Evolutionary conservation across 2,329 filamentous ascomycete species (phyloP), one percentile per base, ranked within the genome.

Genomic region (Nemania serpens): DNA sequence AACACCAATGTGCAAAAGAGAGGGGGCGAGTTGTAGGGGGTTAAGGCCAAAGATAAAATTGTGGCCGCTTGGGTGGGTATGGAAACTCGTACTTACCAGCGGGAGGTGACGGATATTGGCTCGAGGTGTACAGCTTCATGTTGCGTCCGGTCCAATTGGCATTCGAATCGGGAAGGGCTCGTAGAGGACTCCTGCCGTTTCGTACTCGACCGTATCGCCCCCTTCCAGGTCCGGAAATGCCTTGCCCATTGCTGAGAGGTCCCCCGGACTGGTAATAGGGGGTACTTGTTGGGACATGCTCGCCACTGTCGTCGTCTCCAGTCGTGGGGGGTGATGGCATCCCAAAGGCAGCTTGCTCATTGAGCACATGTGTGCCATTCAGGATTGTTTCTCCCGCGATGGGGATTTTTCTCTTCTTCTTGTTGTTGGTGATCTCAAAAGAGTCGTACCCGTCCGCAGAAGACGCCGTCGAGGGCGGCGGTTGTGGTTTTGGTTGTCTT

Each of bases 361-460:
- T 74, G 17, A 76, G 66, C 3, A 71, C 70, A 61, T 83, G 81
- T 6, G 74, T 70, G 2, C 76, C 76, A 52, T 77, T 79, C 18
- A 82, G 68, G 3, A 75, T 84, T 13, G 87, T 81, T 69, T 91
- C 90, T 17, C 91, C 90, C 10, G 91, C 92, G 0, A 93, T 93
- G 0, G 95, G 95, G 39, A 99, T 98, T 78, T 99, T 99, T 68
- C 95, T 86, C 77, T 99, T 98, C 81, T 98, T 99, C 78, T 99
- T 99, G 75, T 99, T 99, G 75, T 97, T 98, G 37, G 92, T 96
- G 71, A 98, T 98, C 76, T 99, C 95, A 70, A 97, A 96, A 6
- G 92, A 95, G 75, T 99, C 95, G 75, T 98, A 98, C 13, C 93
- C 93, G 74, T 98, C 94, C 11, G 86, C 80, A 2, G 89, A 90